Evolutionary conservation across 768 basidiomycete species (phyloP).

Genomic region (Phanerochaete sordida): DNA sequence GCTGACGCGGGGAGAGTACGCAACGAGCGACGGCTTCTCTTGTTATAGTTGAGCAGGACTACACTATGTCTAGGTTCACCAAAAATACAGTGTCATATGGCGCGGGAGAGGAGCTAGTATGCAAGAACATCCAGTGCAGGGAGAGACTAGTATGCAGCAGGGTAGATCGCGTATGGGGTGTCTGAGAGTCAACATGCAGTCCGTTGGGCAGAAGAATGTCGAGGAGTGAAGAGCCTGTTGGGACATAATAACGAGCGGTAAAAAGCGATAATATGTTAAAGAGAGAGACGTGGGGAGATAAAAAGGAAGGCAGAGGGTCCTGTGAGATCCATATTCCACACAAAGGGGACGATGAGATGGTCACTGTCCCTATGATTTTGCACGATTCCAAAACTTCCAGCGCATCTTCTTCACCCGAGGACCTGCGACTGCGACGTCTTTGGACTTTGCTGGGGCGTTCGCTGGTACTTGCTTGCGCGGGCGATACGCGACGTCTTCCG

Average conservation of each 20-base stretch:
- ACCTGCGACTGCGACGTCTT: background rate
- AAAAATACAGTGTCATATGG: background rate
- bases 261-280: background rate
- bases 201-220: background rate
- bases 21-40: too few species aligned
- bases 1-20: too few species aligned
- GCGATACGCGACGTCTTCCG: background rate
- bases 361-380: background rate
- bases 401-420: conserved; percentile 4
- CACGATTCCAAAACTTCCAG: conserved; percentile 13
- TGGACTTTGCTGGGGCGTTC: background rate
- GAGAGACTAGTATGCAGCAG: background rate
- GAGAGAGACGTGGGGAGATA: background rate
- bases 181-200: background rate
- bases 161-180: background rate
- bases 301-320: background rate
- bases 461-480: background rate
- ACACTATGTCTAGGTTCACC: background rate
- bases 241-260: background rate
- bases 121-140: background rate
- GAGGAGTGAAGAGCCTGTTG: background rate
- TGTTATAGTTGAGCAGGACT: background rate
- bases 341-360: background rate
- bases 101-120: background rate
- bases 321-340: background rate